phyloP scores from a whole-genome alignment of 2,329 filamentous ascomycete species.

The Botryotinia calthae region DNA sequence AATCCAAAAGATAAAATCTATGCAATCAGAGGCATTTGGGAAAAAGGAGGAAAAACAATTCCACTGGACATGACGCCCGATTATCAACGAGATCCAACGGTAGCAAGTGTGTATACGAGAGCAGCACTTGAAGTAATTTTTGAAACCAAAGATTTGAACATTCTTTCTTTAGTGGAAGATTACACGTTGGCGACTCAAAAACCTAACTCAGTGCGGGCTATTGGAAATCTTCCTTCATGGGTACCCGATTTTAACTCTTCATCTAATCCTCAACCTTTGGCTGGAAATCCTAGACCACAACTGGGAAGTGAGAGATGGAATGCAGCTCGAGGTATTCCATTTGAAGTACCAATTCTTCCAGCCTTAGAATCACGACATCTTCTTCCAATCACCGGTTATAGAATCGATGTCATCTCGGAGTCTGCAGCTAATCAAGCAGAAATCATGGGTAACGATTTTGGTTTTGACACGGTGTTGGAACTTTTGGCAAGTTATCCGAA shows the following conservation, averaged over 20 bases:
- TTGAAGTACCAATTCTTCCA: conserved; percentile 6
- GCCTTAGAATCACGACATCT: neutral
- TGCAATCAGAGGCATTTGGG: conserved; percentile 24
- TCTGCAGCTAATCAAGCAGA: conserved; percentile 4
- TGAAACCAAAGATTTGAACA: conserved; percentile 24
- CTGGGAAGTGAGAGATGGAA: conserved; percentile 19
- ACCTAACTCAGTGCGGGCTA: neutral
- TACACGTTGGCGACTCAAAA: neutral
- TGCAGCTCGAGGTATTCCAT: conserved; percentile 16
- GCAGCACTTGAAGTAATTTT: conserved; percentile 17
- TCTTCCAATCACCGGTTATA: conserved; percentile 8
- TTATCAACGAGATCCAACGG: conserved; percentile 1
- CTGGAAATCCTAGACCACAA: conserved; percentile 21
- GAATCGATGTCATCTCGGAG: conserved; percentile 4
- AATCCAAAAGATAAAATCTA: conserved; percentile 23
- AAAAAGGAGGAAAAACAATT: conserved; percentile 11
- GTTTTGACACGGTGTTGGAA: conserved; percentile 8
- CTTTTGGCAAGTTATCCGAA: neutral
- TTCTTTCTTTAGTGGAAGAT: conserved; percentile 27
- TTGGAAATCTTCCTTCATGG: conserved; percentile 24
- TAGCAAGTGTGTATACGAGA: conserved; percentile 21
- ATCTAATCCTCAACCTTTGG: conserved; percentile 17
- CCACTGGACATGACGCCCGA: conserved; percentile 10
- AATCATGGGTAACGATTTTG: conserved; percentile 17
- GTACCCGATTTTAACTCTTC: conserved; percentile 24